phyloP scores from a whole-genome alignment of 768 basidiomycete species.

The Boletus reticulatus region DNA sequence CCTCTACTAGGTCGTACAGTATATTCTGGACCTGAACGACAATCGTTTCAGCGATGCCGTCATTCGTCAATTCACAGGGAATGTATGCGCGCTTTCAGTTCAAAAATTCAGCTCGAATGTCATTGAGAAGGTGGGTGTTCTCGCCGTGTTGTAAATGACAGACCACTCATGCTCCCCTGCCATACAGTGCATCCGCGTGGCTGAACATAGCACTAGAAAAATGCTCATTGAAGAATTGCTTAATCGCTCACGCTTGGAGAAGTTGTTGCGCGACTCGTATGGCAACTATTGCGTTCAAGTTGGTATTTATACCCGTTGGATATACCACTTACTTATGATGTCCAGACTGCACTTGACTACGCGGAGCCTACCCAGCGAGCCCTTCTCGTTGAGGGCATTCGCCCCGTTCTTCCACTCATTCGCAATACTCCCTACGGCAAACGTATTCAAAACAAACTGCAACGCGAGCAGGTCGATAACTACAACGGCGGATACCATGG shows the following conservation, averaged over 20 bases:
- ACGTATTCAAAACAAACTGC: slow-evolving; percentile 97
- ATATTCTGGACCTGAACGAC: slow-evolving; percentile 97
- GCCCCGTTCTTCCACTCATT: slow-evolving; percentile 96
- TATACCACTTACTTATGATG: slow-evolving; percentile 15
- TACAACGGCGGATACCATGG: slow-evolving; percentile 56
- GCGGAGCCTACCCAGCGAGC: slow-evolving; percentile 93
- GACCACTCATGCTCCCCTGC: neutral
- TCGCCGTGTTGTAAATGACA: neutral
- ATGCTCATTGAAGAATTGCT: slow-evolving; percentile 93
- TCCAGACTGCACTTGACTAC: slow-evolving; percentile 93
- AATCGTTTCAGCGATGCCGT: slow-evolving; percentile 97
- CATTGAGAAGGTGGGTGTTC: slow-evolving; percentile 76
- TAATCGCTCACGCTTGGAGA: slow-evolving; percentile 92
- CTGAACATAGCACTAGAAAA: slow-evolving; percentile 92
- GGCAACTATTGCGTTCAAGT: slow-evolving; percentile 96
- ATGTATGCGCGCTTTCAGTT: slow-evolving; percentile 95
- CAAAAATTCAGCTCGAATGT: slow-evolving; percentile 99
- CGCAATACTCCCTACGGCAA: slow-evolving; percentile 99
- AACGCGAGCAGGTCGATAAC: slow-evolving; percentile 85
- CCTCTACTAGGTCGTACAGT: slow-evolving; percentile 82
- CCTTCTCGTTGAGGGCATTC: slow-evolving; percentile 93
- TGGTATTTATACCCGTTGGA: slow-evolving; percentile 16
- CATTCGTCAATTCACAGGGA: slow-evolving; percentile 96
- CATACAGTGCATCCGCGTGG: slow-evolving; percentile 79
- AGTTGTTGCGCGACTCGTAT: slow-evolving; percentile 93